Conservation (phyloP, 2,329 filamentous ascomycete genomes). For the Cryoendolithus antarcticus region DNA sequence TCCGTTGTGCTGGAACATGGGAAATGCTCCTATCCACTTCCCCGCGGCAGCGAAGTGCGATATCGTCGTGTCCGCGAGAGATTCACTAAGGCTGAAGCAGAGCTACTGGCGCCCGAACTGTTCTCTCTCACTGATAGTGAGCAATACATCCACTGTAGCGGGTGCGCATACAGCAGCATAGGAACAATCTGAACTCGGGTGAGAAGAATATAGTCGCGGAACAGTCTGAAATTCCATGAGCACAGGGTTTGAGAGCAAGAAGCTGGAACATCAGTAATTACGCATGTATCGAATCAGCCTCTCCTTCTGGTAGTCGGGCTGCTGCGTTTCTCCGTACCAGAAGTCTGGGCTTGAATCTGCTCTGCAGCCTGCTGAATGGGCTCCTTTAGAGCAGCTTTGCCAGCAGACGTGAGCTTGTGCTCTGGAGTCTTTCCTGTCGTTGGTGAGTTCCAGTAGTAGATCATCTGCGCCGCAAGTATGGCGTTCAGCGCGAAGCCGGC, state of each 20-base stretch:
- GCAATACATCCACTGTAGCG: neutral
- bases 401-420: conserved; percentile 28
- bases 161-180: neutral
- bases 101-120: no score
- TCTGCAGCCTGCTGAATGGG: conserved; percentile 9
- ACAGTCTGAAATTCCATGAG: neutral
- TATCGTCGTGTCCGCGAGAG: no score
- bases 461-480: conserved; percentile 77
- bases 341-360: conserved; percentile 20
- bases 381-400: conserved; percentile 23
- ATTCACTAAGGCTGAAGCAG: no score
- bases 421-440: conserved; percentile 25
- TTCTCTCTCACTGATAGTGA: no score
- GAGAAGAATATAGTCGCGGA: neutral
- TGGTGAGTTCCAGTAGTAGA: conserved; percentile 83
- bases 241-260: neutral
- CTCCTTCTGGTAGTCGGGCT: conserved; percentile 44
- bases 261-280: neutral
- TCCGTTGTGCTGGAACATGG: no score
- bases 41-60: no score
- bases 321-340: conserved; percentile 33
- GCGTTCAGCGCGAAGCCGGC: conserved; percentile 84
- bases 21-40: no score
- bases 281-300: conserved; percentile 26
- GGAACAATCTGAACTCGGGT: neutral